Evolutionary conservation across 2,329 filamentous ascomycete species (phyloP).

Genomic region (Trichoderma koningii): DNA sequence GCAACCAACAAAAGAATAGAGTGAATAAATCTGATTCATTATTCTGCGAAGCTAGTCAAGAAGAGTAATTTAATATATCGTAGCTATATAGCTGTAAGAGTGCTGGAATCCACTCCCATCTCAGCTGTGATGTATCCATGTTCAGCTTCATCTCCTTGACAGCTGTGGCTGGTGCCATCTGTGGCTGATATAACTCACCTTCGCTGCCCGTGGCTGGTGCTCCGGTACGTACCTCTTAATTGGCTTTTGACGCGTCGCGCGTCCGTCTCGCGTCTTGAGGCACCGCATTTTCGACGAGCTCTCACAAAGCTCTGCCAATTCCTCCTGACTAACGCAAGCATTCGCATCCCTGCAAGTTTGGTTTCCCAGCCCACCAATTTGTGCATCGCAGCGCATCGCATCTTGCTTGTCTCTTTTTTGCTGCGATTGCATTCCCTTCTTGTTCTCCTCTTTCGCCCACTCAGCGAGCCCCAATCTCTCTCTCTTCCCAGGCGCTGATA

Average conservation of each 20-base stretch:
- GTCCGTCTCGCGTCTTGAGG: slow-evolving; percentile 39
- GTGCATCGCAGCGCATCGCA: slow-evolving; percentile 33
- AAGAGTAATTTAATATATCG: no score
- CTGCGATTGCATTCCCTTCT: neutral
- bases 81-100: no score
- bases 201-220: neutral
- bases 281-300: slow-evolving; percentile 18
- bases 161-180: neutral
- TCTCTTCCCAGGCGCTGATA: slow-evolving; percentile 17
- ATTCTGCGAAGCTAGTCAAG: no score
- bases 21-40: no score
- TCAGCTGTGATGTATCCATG: no score
- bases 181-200: slow-evolving; percentile 6
- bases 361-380: slow-evolving; percentile 40
- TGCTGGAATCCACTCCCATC: no score
- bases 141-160: neutral
- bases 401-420: neutral
- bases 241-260: slow-evolving; percentile 36
- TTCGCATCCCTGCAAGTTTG: slow-evolving; percentile 32
- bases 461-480: slow-evolving; percentile 28
- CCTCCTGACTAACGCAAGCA: slow-evolving; percentile 21
- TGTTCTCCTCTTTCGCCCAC: slow-evolving; percentile 3
- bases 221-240: slow-evolving; percentile 26
- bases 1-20: no score
- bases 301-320: neutral